A percentile compares a stretch with the other conserved stretches of the same genome.
Evolutionary conservation across 176 grass and related monocot genomes (phyloP).

Genomic region (Phragmites australis): DNA sequence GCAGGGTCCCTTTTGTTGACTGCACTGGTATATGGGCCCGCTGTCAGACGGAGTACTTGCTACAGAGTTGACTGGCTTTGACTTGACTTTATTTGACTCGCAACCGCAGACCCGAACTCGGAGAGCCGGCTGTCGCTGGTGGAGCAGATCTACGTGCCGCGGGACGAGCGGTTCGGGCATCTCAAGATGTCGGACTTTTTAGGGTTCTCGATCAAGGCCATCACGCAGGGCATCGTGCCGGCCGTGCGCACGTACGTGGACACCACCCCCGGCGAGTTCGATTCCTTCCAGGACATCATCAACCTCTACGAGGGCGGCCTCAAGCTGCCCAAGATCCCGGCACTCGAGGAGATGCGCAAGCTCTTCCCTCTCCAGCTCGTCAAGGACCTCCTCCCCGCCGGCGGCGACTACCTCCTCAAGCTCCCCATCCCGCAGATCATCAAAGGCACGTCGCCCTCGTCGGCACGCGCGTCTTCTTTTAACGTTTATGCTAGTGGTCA

Average conservation of each 20-base stretch:
- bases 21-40: neutral
- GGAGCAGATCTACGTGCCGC: conserved; percentile 63
- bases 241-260: conserved; percentile 49
- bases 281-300: conserved; percentile 59
- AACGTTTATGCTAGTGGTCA: too few species aligned
- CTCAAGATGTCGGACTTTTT: conserved; percentile 71
- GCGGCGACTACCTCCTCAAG: conserved; percentile 51
- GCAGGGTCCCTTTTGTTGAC: too few species aligned
- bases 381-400: conserved; percentile 58
- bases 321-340: conserved; percentile 45
- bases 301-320: conserved; percentile 60
- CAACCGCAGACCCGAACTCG: conserved; percentile 43
- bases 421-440: conserved; percentile 61
- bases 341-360: conserved; percentile 47
- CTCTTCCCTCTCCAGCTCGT: conserved; percentile 56
- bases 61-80: neutral
- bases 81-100: neutral
- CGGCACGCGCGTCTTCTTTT: too few species aligned
- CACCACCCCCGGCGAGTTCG: conserved; percentile 48
- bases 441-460: conserved; percentile 49
- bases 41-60: neutral
- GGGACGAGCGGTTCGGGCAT: conserved; percentile 71
- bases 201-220: conserved; percentile 52
- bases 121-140: conserved; percentile 59
- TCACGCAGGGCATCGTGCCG: conserved; percentile 49